A percentile compares a stretch with the other conserved stretches of the same genome.
Conservation (phyloP, 768 basidiomycete species). For the Psilocybe cyanescens region DNA sequence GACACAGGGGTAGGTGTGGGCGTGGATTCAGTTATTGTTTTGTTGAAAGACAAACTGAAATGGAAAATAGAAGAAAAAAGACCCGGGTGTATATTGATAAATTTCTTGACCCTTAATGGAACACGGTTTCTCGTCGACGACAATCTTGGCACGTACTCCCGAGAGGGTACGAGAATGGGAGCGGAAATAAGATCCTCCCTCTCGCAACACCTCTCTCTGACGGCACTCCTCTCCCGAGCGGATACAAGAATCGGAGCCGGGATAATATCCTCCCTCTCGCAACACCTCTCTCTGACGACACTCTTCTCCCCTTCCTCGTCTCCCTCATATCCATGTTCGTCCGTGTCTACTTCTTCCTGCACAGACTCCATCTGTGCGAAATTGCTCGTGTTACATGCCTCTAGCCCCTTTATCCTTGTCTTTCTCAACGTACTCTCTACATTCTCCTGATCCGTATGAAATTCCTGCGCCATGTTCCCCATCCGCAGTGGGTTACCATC, state of each 20-base stretch:
- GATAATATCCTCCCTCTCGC: slow-evolving; percentile 36
- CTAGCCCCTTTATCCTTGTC: slow-evolving; percentile 72
- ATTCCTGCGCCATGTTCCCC: slow-evolving; percentile 3
- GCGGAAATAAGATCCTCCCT: too few relatives aligned
- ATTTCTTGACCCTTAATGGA: too few relatives aligned
- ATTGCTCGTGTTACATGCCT: slow-evolving; percentile 89
- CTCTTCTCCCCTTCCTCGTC: slow-evolving; percentile 26
- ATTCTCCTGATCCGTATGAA: slow-evolving; percentile 26
- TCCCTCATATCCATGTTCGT: slow-evolving; percentile 23
- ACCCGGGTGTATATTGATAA: too few relatives aligned
- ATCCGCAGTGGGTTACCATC: too few relatives aligned
- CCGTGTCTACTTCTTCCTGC: slow-evolving; percentile 46
- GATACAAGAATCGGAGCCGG: slow-evolving; percentile 14
- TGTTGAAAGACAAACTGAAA: too few relatives aligned
- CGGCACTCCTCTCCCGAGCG: slow-evolving; percentile 68
- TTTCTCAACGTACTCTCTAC: slow-evolving; percentile 37
- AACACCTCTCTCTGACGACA: slow-evolving; percentile 24
- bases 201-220: too few relatives aligned
- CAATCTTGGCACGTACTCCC: too few relatives aligned
- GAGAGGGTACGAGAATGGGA: too few relatives aligned
- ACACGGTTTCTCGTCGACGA: too few relatives aligned
- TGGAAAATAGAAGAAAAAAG: too few relatives aligned
- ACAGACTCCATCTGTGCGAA: slow-evolving; percentile 91
- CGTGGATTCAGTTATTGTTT: too few relatives aligned
- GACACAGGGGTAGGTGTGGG: too few relatives aligned